Base-by-base conservation (phyloP, 164 flowering plant genomes). In the Brasenia schreberi region DNA sequence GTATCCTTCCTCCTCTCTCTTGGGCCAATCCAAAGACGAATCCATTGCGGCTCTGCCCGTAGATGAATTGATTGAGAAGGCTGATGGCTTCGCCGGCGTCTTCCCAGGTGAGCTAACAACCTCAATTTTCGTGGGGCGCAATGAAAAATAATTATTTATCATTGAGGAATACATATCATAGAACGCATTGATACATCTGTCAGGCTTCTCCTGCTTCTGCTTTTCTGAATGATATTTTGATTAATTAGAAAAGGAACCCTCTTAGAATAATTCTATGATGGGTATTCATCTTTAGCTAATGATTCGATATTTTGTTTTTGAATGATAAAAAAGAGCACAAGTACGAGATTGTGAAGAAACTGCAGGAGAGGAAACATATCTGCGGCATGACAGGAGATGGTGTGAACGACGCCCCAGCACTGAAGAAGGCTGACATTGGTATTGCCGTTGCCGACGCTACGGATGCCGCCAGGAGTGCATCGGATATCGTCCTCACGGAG, bases 61-160 rank as follows among this genome's bases (percentile, higher is more conserved):
- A 11, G 93, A 88, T 59, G 96, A 91, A 69, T 88, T 89, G 75
- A 91, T 91, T 43, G 93, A 89, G 69, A 81, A 83, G 75, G 97
- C 97, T 14, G 97, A 91, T 67, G 97, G 97, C 27, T 91, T 91
- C 49, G 96, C 96, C 4, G 97, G 97, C 61, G 97, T 91, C 77
- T 91, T 91, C 78, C 97, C 97, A 45, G 94, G 96, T 87, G 81
- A 76, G 19, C 63, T 23, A 61, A n/a, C 63, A 10, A 61, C 63
- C 19, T 18, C 63, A 18, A n/a, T 7, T n/a, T 9, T 9, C 63
- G 11, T 7, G 63, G 43, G 3, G 23, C 65, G 5, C 43, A 10
- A 7, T 7, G 56, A 49, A 7, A 49, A 9, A 3, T 14, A 2
- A 14, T 61, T 61, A 33, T 33, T 33, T 33, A 33, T 19, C 64